Base-by-base conservation (phyloP, 331 rosid species). In the Malus hybrid region DNA sequence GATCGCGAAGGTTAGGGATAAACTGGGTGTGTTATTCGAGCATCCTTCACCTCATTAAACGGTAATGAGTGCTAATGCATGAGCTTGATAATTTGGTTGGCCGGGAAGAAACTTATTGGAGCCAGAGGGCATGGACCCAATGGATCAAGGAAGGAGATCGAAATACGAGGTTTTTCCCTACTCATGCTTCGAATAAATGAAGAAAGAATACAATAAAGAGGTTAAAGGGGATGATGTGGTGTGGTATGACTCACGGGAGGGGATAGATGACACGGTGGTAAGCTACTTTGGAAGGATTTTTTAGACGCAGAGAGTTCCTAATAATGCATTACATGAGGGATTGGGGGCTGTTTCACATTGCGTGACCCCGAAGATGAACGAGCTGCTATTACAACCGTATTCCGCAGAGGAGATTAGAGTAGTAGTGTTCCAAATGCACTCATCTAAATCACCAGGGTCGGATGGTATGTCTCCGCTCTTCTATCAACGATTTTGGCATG, bases 51-150 rank as follows among this genome's bases (percentile, higher is more conserved):
- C 18, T 0, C 0, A 6, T 52, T 5, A 9, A 15, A 16, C 3
- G 2, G 0, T 8, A 0, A 7, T 0, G 9, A 19, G 9, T 14
- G 19, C 8, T 52, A 1, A 14, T 19, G n/a, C 3, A 15, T 2
- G 8, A 13, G 18, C 58, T 52, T 52, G 20, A 52, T 16, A 14
- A 2, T 19, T 52, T 52, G 0, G 1, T 52, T 5, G 18, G n/a
- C 1, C 58, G 0, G 0, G 56, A 50, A 5, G 56, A 50, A 16
- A 11, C 19, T 0, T 50, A 50, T 50, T 50, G 7, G 55, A 4
- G 55, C 11, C 18, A 48, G 16, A 48, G 6, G 6, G 6, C 18
- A 0, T 0, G 1, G 6, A 52, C 57, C n/a, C 1, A 4, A 0
- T 15, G n/a, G 57, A 3, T 15, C 3, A 52, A 52, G n/a, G 58